These are phyloP conservation scores for Leishmania tarentolae DNA, from an alignment of 208 protist species.

Conservation along the genomic window DNA sequence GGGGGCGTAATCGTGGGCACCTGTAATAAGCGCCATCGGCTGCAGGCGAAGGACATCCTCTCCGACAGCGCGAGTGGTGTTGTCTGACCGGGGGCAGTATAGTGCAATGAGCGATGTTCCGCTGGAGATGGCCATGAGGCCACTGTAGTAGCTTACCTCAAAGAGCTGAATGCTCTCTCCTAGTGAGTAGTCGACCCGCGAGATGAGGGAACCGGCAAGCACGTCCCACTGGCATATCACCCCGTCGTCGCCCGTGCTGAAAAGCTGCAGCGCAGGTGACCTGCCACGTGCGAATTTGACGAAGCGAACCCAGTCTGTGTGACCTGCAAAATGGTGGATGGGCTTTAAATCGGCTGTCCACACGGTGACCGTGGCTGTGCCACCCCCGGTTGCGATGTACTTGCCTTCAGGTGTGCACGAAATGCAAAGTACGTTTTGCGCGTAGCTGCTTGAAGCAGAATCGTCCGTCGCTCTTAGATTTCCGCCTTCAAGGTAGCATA, in stretches of 20 bases:
- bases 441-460: slow-evolving; percentile 30
- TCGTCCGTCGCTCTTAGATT: slow-evolving; percentile 23
- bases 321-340: slow-evolving; percentile 61
- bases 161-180: slow-evolving; percentile 80
- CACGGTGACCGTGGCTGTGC: slow-evolving; percentile 60
- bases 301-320: slow-evolving; percentile 87
- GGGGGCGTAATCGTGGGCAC: slow-evolving; percentile 55
- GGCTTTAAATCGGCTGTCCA: slow-evolving; percentile 62
- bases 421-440: slow-evolving; percentile 68
- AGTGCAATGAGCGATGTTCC: slow-evolving; percentile 60
- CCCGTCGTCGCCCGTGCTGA: slow-evolving; percentile 86
- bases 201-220: slow-evolving; percentile 48
- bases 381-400: slow-evolving; percentile 66
- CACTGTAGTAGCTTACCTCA: slow-evolving; percentile 63
- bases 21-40: slow-evolving; percentile 59
- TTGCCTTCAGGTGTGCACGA: slow-evolving; percentile 60
- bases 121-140: slow-evolving; percentile 67
- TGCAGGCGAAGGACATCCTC: slow-evolving; percentile 52
- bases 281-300: slow-evolving; percentile 64
- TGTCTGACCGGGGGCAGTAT: slow-evolving; percentile 45
- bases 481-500: slow-evolving; percentile 20
- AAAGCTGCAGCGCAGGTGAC: slow-evolving; percentile 50
- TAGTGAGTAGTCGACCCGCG: slow-evolving; percentile 61
- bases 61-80: slow-evolving; percentile 23
- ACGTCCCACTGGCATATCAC: slow-evolving; percentile 80